Conservation (phyloP, 176 grass and related monocot genomes). For the Cenchrus americanus region DNA sequence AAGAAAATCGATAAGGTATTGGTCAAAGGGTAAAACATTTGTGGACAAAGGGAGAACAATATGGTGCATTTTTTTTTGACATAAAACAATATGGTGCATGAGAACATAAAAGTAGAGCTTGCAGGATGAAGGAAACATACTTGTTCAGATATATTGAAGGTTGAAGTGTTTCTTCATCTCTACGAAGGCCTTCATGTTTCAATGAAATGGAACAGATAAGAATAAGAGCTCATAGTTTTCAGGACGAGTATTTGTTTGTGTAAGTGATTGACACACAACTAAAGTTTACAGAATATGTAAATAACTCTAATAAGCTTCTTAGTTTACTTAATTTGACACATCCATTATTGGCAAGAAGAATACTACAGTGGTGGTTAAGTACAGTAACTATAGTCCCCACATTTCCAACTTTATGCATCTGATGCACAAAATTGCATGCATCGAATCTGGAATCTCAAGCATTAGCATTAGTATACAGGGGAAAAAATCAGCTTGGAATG, state of each 20-base stretch:
- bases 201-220: conserved; percentile 47
- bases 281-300: conserved; percentile 3
- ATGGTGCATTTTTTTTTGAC: too few relatives aligned
- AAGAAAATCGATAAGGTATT: neutral
- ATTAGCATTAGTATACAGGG: neutral
- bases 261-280: conserved; percentile 19
- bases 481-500: conserved; percentile 12
- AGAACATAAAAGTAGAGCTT: conserved; percentile 18
- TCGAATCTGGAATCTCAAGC: conserved; percentile 7
- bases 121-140: conserved; percentile 59
- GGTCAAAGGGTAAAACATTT: neutral
- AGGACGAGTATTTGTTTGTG: neutral
- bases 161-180: conserved; percentile 94
- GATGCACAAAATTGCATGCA: neutral
- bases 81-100: neutral
- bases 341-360: conserved; percentile 1
- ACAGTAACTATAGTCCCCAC: neutral
- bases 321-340: conserved; percentile 9
- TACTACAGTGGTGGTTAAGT: conserved; percentile 11
- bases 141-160: conserved; percentile 96
- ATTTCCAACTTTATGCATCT: conserved; percentile 14
- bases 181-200: conserved; percentile 77
- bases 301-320: neutral
- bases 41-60: neutral
- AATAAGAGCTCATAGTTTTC: conserved; percentile 28